A percentile compares a stretch with the other conserved stretches of the same genome.
phyloP scores from a whole-genome alignment of 495 filamentous ascomycete species.

The Lineolata rhizophorae region DNA sequence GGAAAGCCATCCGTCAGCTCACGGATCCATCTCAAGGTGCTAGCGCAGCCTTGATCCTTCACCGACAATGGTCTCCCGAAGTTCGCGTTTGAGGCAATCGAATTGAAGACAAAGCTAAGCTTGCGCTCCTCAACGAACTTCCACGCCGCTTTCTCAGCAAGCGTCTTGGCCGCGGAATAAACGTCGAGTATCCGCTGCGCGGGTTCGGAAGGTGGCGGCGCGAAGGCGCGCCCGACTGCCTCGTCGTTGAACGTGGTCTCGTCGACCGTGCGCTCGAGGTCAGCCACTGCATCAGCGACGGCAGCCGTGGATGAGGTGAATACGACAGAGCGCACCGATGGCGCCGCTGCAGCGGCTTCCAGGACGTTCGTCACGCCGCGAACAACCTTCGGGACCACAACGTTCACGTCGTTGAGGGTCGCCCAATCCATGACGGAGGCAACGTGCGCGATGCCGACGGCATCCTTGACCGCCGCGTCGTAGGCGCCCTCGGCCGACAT shows the following conservation, averaged over 20 bases:
- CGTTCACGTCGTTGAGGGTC: conserved; percentile 19
- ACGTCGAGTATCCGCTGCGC: too few species aligned
- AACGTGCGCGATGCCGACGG: conserved; percentile 2
- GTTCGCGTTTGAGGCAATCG: conserved; percentile 9
- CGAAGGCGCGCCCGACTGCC: conserved; percentile 22
- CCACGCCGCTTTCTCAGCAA: conserved; percentile 11
- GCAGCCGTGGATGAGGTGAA: conserved; percentile 29
- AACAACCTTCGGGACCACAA: conserved; percentile 19
- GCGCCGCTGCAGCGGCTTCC: too few species aligned
- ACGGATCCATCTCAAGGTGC: too few species aligned
- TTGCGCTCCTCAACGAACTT: conserved; percentile 10
- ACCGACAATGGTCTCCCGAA: conserved; percentile 7
- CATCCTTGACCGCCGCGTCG: conserved; percentile 11
- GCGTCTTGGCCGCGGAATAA: conserved; percentile 12
- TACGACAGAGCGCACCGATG: conserved; percentile 27
- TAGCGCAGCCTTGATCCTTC: conserved; percentile 5
- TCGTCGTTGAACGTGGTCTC: conserved; percentile 27
- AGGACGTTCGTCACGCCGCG: conserved; percentile 23
- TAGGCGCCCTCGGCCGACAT: conserved; percentile 6
- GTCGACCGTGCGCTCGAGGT: conserved; percentile 14
- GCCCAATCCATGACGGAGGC: conserved; percentile 20
- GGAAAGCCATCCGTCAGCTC: conserved; percentile 5
- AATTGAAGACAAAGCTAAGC: conserved; percentile 4
- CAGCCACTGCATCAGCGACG: conserved; percentile 12
- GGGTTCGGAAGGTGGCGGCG: too few species aligned